Evolutionary conservation across 176 grass and related monocot species (phyloP).

Genomic region (Tuctoria greenei): DNA sequence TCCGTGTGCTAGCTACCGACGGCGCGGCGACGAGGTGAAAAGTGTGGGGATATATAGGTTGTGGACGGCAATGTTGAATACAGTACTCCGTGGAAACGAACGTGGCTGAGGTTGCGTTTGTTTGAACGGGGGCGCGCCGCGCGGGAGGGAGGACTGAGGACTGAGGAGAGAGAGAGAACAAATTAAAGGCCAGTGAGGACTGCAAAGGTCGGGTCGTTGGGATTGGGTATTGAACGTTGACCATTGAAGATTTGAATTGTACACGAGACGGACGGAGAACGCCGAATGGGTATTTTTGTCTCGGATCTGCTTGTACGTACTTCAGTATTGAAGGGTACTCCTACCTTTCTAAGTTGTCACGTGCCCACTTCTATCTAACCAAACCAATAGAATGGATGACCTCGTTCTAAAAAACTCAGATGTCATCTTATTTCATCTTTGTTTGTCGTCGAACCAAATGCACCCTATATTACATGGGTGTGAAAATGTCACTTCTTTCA

Average conservation of each 20-base stretch:
- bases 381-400: too few species aligned
- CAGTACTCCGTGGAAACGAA: neutral
- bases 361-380: too few species aligned
- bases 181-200: neutral
- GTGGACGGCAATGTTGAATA: conserved; percentile 32
- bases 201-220: conserved; percentile 11
- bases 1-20: neutral
- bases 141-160: neutral
- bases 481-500: too few species aligned
- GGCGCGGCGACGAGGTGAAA: neutral
- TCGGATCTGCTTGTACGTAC: neutral
- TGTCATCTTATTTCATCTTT: too few species aligned
- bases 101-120: neutral
- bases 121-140: neutral
- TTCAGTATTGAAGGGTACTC: too few species aligned
- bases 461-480: too few species aligned
- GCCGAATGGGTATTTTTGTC: neutral
- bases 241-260: conserved; percentile 74
- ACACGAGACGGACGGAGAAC: conserved; percentile 1
- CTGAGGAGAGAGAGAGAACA: neutral
- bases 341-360: too few species aligned
- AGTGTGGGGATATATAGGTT: conserved; percentile 38
- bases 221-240: conserved; percentile 70
- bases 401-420: too few species aligned
- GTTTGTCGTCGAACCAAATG: too few species aligned